Percentiles rank a stretch among this genome's conserved stretches.
phyloP scores from a whole-genome alignment of 2,329 filamentous ascomycete genomes.

The Fusarium sp. region DNA sequence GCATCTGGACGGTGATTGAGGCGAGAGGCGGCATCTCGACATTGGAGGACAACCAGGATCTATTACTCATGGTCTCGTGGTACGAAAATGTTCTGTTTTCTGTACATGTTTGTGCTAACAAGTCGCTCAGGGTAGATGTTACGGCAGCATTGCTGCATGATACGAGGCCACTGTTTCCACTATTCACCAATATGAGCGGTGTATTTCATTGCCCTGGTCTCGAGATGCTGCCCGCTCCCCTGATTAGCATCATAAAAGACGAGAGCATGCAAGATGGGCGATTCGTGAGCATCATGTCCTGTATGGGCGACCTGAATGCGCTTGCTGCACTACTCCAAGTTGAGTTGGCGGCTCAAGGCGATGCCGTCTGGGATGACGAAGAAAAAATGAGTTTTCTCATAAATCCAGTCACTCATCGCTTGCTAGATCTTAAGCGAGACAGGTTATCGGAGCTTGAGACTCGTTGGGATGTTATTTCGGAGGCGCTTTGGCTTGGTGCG shows the following conservation, averaged over 20 bases:
- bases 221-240: constrained; percentile 2
- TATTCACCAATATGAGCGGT: neutral
- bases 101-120: neutral
- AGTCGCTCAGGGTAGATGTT: constrained; percentile 14
- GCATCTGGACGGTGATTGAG: constrained; percentile 8
- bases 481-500: constrained; percentile 16
- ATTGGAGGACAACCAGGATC: constrained; percentile 2
- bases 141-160: constrained; percentile 20
- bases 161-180: constrained; percentile 15
- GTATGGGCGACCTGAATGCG: constrained; percentile 10
- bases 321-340: neutral
- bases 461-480: neutral
- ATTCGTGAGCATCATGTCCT: neutral
- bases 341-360: neutral
- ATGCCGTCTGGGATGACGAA: constrained; percentile 13
- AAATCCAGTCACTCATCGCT: constrained; percentile 3
- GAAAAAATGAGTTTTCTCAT: constrained; percentile 4
- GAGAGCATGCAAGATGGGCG: neutral
- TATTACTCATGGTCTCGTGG: constrained; percentile 19
- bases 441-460: neutral
- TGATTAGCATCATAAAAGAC: neutral
- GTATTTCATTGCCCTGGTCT: constrained; percentile 2
- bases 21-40: constrained; percentile 19
- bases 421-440: neutral
- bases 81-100: neutral